Evolutionary conservation across 1,139 yeast genomes (phyloP).

Genomic region (Yamadazyma trypodendri): DNA sequence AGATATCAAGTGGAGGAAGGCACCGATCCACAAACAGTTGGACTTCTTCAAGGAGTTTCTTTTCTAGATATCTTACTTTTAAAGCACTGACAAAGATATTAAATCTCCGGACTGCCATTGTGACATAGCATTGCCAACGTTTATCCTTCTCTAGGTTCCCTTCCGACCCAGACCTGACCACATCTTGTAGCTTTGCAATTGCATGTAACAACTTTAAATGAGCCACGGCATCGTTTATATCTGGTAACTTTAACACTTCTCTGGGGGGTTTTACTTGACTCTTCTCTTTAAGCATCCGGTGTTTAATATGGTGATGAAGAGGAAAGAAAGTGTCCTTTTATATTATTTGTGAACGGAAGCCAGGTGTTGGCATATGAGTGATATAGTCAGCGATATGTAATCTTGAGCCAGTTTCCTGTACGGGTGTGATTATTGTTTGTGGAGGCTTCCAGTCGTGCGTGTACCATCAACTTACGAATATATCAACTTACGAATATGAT

Average conservation of each 20-base stretch:
- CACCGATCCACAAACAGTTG: neutral
- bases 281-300: too few relatives aligned
- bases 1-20: constrained; percentile 36
- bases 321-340: too few relatives aligned
- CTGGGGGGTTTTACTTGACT: too few relatives aligned
- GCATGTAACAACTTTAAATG: constrained; percentile 32
- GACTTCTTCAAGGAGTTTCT: neutral
- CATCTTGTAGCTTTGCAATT: constrained; percentile 22
- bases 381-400: too few relatives aligned
- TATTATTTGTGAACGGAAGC: too few relatives aligned
- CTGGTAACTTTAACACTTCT: constrained; percentile 1
- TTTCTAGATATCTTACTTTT: constrained; percentile 3
- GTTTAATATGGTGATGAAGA: too few relatives aligned
- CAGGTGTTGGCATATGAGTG: too few relatives aligned
- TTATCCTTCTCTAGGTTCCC: constrained; percentile 14
- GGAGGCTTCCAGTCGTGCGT: too few relatives aligned
- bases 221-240: constrained; percentile 5
- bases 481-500: too few relatives aligned
- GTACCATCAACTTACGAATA: too few relatives aligned
- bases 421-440: too few relatives aligned
- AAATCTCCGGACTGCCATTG: constrained; percentile 31
- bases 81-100: constrained; percentile 25
- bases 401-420: too few relatives aligned
- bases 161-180: constrained; percentile 6
- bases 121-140: constrained; percentile 30